These are phyloP conservation scores for Phytopythium aichiense DNA, from an alignment of 352 stramenopile genomes.

Conservation along the genomic window DNA sequence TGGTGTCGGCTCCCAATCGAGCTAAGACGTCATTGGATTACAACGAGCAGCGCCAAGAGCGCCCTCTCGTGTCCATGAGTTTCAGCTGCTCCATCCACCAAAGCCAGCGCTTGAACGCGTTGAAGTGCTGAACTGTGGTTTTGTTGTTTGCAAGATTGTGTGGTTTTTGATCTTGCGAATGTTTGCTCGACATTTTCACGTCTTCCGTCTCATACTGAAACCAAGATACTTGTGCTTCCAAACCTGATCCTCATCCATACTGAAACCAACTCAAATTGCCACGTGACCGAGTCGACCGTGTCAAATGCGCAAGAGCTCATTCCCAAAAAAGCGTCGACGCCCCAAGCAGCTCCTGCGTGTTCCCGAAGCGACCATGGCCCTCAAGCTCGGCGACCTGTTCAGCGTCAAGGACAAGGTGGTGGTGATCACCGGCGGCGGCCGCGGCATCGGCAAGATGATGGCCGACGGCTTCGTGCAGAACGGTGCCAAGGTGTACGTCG, in stretches of 20 bases:
- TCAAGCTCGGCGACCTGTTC: constrained; percentile 50
- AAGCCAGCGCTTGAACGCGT: no score
- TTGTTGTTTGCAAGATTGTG: not conserved
- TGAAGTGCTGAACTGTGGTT: not conserved
- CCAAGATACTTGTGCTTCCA: not conserved
- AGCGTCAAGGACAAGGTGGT: constrained; percentile 70
- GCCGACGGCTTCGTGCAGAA: constrained; percentile 89
- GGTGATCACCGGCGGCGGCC: constrained; percentile 90
- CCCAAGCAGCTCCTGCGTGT: not conserved
- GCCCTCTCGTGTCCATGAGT: no score
- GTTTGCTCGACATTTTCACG: constrained; percentile 1
- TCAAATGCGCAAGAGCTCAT: not conserved
- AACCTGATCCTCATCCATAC: not conserved
- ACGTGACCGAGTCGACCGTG: not conserved
- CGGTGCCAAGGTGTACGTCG: constrained; percentile 92
- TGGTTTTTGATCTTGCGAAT: not conserved
- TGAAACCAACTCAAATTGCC: not conserved
- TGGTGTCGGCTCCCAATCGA: no score
- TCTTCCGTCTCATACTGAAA: no score
- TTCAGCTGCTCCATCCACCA: no score
- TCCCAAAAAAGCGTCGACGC: not conserved
- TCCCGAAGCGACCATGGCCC: constrained; percentile 5
- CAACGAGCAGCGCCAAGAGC: no score
- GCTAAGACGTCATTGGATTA: no score
- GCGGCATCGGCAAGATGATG: constrained; percentile 95